Conservation (phyloP, 805 yeast species). For the Isabelozyma pseudorhagii region DNA sequence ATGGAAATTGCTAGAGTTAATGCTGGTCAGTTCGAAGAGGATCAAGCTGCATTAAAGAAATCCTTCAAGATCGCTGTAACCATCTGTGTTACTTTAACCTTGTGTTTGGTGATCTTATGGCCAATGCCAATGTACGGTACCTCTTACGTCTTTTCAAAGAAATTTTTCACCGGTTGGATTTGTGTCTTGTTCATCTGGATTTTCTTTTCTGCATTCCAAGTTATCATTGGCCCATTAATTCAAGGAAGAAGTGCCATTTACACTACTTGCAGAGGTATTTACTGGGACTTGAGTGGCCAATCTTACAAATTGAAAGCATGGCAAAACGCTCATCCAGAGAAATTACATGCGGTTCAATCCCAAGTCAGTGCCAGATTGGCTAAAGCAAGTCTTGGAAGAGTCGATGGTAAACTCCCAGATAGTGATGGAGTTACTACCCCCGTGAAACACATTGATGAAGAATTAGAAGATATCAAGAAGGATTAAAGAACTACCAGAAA, state of each 20-base stretch:
- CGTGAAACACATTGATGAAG: slow-evolving; percentile 11
- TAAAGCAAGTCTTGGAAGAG: slow-evolving; percentile 7
- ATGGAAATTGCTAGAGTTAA: slow-evolving; percentile 28
- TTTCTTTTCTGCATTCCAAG: slow-evolving; percentile 61
- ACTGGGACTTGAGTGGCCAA: slow-evolving; percentile 84
- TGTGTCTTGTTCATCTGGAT: slow-evolving; percentile 80
- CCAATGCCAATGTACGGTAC: slow-evolving; percentile 95
- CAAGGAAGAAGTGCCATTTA: slow-evolving; percentile 70
- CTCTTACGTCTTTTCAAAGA: slow-evolving; percentile 68
- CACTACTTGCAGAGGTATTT: slow-evolving; percentile 69
- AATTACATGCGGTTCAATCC: slow-evolving; percentile 68
- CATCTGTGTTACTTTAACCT: slow-evolving; percentile 58
- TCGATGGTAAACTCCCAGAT: slow-evolving; percentile 21
- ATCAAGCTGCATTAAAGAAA: slow-evolving; percentile 47
- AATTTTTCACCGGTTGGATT: slow-evolving; percentile 88
- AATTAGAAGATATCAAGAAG: slow-evolving; percentile 18
- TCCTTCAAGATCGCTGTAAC: slow-evolving; percentile 61
- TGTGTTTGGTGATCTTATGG: slow-evolving; percentile 71
- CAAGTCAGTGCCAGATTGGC: slow-evolving; percentile 46
- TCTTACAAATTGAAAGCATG: slow-evolving; percentile 67
- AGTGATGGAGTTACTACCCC: slow-evolving; percentile 17
- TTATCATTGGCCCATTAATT: slow-evolving; percentile 65
- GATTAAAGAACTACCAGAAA: slow-evolving; percentile 1
- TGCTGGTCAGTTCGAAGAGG: slow-evolving; percentile 38
- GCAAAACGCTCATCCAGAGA: slow-evolving; percentile 73